Evolutionary conservation across 2,329 filamentous ascomycete species (phyloP).

Genomic region (Aureobasidium sp.): DNA sequence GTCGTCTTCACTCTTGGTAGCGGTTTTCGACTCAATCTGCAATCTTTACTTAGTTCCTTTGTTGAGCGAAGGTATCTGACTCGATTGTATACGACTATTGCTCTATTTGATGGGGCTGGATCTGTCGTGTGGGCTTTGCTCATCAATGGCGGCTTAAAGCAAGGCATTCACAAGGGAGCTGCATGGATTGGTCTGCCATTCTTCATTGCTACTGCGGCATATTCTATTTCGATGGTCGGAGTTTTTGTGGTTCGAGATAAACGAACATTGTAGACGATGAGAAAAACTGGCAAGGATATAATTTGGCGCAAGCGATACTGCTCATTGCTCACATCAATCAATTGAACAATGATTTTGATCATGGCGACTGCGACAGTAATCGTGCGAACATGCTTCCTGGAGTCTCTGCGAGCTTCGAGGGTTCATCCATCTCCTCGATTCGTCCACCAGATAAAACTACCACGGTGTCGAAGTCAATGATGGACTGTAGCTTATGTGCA

Average conservation of each 20-base stretch:
- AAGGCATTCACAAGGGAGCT: slow-evolving; percentile 5
- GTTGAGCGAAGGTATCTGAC: not conserved
- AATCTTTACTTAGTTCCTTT: slow-evolving; percentile 4
- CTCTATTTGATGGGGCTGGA: not conserved
- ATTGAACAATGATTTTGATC: no score
- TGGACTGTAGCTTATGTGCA: no score
- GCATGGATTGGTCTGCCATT: slow-evolving; percentile 11
- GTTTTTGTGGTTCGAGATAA: not conserved
- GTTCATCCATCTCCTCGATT: no score
- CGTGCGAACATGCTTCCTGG: no score
- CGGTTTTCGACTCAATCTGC: not conserved
- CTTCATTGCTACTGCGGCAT: slow-evolving; percentile 4
- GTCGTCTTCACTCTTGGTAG: not conserved
- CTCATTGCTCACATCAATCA: no score
- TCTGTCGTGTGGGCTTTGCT: not conserved
- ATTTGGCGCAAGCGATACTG: not conserved
- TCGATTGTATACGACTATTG: not conserved
- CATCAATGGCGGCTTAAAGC: not conserved
- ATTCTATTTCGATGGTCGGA: not conserved
- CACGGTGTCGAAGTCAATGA: no score
- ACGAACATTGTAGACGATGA: not conserved
- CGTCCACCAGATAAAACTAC: no score
- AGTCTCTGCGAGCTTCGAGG: no score
- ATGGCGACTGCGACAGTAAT: no score
- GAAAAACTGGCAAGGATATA: not conserved